Conservation (phyloP, 805 yeast species). For the Pichia nanzhaoensis region DNA sequence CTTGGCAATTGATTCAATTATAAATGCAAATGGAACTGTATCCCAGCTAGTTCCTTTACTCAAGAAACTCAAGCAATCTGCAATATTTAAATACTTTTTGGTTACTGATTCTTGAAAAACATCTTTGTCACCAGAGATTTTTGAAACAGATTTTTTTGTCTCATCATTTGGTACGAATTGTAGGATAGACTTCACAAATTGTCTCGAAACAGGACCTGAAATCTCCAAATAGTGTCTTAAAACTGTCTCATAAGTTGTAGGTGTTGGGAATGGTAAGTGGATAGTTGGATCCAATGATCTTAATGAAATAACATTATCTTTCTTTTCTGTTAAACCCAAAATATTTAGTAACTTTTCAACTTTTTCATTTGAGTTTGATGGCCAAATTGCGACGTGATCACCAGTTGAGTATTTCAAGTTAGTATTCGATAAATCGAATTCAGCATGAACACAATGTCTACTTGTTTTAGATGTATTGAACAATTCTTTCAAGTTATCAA, state of each 20-base stretch:
- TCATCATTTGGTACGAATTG: slow-evolving; percentile 74
- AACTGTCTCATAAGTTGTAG: slow-evolving; percentile 85
- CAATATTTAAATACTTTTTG: slow-evolving; percentile 56
- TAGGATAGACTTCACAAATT: slow-evolving; percentile 62
- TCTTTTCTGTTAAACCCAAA: slow-evolving; percentile 50
- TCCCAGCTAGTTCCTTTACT: slow-evolving; percentile 68
- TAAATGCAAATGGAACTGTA: slow-evolving; percentile 71
- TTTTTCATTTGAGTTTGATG: slow-evolving; percentile 76
- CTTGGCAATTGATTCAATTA: slow-evolving; percentile 73
- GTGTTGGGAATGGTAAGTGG: slow-evolving; percentile 50
- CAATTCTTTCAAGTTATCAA: slow-evolving; percentile 57
- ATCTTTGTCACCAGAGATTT: slow-evolving; percentile 61
- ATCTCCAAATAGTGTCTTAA: slow-evolving; percentile 85
- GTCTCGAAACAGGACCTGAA: slow-evolving; percentile 90
- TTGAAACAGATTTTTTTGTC: slow-evolving; percentile 40
- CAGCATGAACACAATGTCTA: slow-evolving; percentile 86
- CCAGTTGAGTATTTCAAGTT: slow-evolving; percentile 87
- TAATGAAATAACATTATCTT: slow-evolving; percentile 53
- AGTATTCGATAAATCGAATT: slow-evolving; percentile 71
- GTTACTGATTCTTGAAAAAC: slow-evolving; percentile 62
- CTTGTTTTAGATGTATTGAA: slow-evolving; percentile 47
- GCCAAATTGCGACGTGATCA: slow-evolving; percentile 94
- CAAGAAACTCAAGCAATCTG: slow-evolving; percentile 60
- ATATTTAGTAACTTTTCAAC: slow-evolving; percentile 59
- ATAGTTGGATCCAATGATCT: slow-evolving; percentile 66